These are phyloP conservation scores for Hypoxylon perforatum DNA, from an alignment of 495 filamentous ascomycete genomes.

Conservation along the genomic window DNA sequence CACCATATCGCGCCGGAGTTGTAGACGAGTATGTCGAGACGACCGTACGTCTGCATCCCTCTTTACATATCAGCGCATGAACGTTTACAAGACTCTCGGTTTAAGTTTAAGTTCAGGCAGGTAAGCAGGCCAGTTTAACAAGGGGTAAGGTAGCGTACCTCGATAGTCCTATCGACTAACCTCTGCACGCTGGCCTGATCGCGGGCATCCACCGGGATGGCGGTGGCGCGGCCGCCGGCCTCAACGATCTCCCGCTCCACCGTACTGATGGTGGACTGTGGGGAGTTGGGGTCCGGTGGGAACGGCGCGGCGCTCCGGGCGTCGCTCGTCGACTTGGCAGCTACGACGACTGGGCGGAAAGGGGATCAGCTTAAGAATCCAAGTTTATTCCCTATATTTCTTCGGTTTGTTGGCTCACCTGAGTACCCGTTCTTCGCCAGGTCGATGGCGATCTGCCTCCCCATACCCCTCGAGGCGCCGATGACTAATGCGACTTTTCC, in stretches of 20 bases:
- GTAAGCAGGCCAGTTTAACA: neutral
- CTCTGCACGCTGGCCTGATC: constrained; percentile 69
- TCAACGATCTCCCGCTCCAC: constrained; percentile 82
- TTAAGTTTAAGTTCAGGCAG: no score
- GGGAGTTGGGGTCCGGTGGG: constrained; percentile 85
- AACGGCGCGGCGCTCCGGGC: constrained; percentile 67
- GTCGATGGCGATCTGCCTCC: constrained; percentile 80
- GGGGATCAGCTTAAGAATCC: neutral
- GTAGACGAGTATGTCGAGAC: constrained; percentile 80
- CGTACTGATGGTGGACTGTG: constrained; percentile 81
- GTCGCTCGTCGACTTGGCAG: constrained; percentile 81
- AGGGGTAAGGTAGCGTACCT: constrained; percentile 44
- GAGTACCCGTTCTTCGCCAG: constrained; percentile 76
- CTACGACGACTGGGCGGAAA: constrained; percentile 78
- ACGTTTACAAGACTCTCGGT: no score
- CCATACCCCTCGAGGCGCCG: constrained; percentile 82
- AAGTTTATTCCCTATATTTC: neutral
- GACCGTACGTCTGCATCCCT: constrained; percentile 60
- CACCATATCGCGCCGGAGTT: constrained; percentile 92
- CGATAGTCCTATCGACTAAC: constrained; percentile 70
- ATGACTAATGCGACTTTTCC: constrained; percentile 72
- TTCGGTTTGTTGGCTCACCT: constrained; percentile 56
- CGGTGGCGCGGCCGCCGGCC: constrained; percentile 70
- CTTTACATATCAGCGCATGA: neutral
- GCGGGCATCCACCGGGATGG: constrained; percentile 78